Base-by-base conservation (phyloP, 306 rosid species). In the Oxytropis ochrocephala region DNA sequence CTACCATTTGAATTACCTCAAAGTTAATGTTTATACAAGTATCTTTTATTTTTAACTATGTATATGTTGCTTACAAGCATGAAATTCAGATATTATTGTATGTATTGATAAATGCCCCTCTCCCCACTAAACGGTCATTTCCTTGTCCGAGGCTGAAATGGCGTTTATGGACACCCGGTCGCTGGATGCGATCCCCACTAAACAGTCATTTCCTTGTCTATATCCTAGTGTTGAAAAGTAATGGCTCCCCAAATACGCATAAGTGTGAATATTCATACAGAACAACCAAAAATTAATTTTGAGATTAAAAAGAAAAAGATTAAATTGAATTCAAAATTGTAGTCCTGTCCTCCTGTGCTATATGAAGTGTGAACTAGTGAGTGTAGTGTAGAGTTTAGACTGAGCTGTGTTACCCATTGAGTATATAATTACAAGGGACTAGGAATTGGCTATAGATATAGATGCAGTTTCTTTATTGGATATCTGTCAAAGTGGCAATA, bases 21-120 rank as follows among this genome's bases (percentile, higher is more conserved):
- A 50, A 18, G 71, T 63, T 44, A 41, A 57, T 52, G 72, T 53
- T 8, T 55, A 24, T 36, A 61, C 7, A 1, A 58, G 42, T 21
- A 16, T 44, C 30, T 7, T 9, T 18, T 57, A n/a, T 27, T 73
- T 38, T 11, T 35, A 63, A 63, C 12, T 18, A 43, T 16, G 77
- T 9, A 60, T 44, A 60, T 46, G 61, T 24, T 78, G 76, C 86
- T 81, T 89, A 81, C 75, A 76, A 64, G 62, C 78, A 75, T 75
- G 75, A 39, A 81, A 74, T 75, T 60, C 62, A 66, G 49, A 46
- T 64, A 75, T 46, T 46, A 57, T 76, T 58, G 67, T 60, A 78
- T 42, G 38, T 7, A 35, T 18, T 33, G 70, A 24, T 24, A 24
- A 24, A 24, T 24, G 41, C 66, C 13, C 16, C 17, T n/a, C 27